phyloP scores from a whole-genome alignment of 495 filamentous ascomycete genomes.

The Massariosphaeria phaeospora region DNA sequence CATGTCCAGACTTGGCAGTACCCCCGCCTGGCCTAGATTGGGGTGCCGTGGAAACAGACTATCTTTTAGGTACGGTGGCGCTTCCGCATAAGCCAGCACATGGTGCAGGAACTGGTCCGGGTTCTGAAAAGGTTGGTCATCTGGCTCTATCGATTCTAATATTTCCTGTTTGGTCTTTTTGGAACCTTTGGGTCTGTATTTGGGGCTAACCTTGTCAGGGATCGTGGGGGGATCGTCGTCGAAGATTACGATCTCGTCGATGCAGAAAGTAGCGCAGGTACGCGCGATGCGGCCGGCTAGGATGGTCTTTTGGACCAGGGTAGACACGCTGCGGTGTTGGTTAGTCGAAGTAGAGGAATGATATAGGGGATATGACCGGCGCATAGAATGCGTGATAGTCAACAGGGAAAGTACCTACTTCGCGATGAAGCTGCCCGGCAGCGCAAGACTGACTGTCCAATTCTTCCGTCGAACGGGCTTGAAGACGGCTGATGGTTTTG shows the following conservation, averaged over 20 bases:
- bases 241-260: constrained; percentile 74
- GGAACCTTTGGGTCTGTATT: constrained; percentile 9
- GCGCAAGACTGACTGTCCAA: constrained; percentile 54
- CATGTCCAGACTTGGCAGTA: constrained; percentile 67
- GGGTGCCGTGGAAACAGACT: constrained; percentile 65
- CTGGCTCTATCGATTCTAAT: constrained; percentile 42
- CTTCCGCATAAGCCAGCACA: constrained; percentile 68
- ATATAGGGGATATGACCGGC: not conserved
- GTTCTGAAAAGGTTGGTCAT: constrained; percentile 60
- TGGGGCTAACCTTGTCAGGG: constrained; percentile 1
- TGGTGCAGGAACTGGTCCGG: constrained; percentile 68
- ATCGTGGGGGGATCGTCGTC: constrained; percentile 49
- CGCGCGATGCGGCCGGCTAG: constrained; percentile 66
- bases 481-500: constrained; percentile 56
- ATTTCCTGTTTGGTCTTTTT: constrained; percentile 18
- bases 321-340: not conserved
- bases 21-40: constrained; percentile 59
- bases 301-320: constrained; percentile 55
- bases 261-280: constrained; percentile 65
- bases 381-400: not conserved
- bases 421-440: constrained; percentile 56
- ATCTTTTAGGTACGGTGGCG: constrained; percentile 66
- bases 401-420: constrained; percentile 45
- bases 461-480: constrained; percentile 44
- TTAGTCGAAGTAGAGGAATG: too few relatives aligned